Base-by-base conservation (phyloP, 1,284 basidiomycete genomes). In the Irpex sp. region DNA sequence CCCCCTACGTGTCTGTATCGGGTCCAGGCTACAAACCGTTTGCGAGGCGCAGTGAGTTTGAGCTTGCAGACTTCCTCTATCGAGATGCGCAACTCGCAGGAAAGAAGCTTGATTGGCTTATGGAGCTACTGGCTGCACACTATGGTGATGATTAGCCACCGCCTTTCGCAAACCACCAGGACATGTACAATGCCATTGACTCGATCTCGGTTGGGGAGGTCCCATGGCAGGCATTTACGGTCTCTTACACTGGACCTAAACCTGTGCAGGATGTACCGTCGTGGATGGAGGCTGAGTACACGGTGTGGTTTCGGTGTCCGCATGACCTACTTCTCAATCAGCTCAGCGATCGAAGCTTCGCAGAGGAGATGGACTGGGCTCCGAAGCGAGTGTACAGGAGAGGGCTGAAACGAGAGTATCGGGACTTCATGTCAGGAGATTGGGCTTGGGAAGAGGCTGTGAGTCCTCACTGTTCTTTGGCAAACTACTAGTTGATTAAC, bases 221-320 rank as follows among this genome's bases (percentile, higher is more conserved):
- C 5, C 62, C 51, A 5, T 68, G 67, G 66, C 1, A 55, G 11
- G 55, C 54, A 9, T 64, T 68, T 15, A 53, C 51, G 11, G 21
- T 68, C 21, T n/a, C 21, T n/a, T 63, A 67, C 15, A 43, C 31
- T 5, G 60, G 63, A 15, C 50, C 35, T 53, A 15, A 17, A 15
- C 43, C 62, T 5, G 13, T 26, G 5, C 36, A 47, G 7, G 58
- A 33, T 35, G 19, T 37, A 17, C 67, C 64, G 2, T 15, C 60
- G 8, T 70, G 68, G 69, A 69, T 68, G 63, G 19, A 19, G 2
- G 21, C 60, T 13, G 37, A 61, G 3, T 68, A 68, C 37, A 59
- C 60, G 1, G 65, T 69, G 3, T 67, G 62, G 49, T 68, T 61
- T 37, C 50, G 55, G 0, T 31, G 55, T 31, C 62, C 67, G 31